These are phyloP conservation scores for Mallotus nudiflorus DNA, from an alignment of 345 rosid species.

Conservation along the genomic window DNA sequence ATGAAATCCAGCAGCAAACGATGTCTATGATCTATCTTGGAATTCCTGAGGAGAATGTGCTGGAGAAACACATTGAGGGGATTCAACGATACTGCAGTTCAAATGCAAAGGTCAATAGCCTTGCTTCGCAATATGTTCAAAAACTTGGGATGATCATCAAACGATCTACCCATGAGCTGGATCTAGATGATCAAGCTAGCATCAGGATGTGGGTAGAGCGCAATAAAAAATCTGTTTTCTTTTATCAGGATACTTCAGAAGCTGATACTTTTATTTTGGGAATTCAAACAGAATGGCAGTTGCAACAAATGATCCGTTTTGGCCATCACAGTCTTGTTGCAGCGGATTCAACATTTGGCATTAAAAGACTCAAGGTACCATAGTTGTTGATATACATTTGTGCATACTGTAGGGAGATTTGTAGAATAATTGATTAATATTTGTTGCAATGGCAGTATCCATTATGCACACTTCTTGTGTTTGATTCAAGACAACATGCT, in stretches of 20 bases:
- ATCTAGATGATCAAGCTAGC: conserved; percentile 91
- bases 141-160: conserved; percentile 90
- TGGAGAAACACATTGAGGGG: conserved; percentile 95
- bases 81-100: conserved; percentile 84
- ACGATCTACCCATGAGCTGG: conserved; percentile 86
- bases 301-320: conserved; percentile 86
- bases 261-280: conserved; percentile 77
- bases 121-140: conserved; percentile 89
- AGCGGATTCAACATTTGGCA: conserved; percentile 85
- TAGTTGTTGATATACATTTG: neutral
- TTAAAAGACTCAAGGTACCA: conserved; percentile 84
- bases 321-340: conserved; percentile 84
- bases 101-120: conserved; percentile 58
- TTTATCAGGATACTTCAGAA: conserved; percentile 80
- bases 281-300: conserved; percentile 93
- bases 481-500: conserved; percentile 92
- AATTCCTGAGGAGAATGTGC: conserved; percentile 86
- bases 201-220: conserved; percentile 83
- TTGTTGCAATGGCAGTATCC: conserved; percentile 65
- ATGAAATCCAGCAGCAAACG: conserved; percentile 81
- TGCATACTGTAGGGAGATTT: neutral
- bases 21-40: conserved; percentile 97
- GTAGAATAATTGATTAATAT: conserved; percentile 11
- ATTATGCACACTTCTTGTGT: conserved; percentile 79
- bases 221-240: conserved; percentile 82